Evolutionary conservation across 768 basidiomycete genomes (phyloP).

Genomic region (Lactarius sanguifluus): DNA sequence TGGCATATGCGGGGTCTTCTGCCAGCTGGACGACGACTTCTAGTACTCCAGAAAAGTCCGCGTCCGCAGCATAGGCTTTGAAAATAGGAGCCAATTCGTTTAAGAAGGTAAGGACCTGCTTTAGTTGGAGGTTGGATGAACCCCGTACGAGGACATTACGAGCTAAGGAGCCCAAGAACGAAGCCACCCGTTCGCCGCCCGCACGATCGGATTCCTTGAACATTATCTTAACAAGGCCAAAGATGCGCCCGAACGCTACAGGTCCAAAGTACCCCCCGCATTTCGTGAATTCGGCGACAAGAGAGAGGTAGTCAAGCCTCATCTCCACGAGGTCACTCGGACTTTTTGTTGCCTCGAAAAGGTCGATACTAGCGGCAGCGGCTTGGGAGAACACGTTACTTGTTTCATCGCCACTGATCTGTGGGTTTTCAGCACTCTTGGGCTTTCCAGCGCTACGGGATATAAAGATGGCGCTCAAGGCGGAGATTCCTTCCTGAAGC

Average conservation of each 20-base stretch:
- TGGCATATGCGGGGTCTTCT: constrained; percentile 47
- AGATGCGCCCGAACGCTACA: constrained; percentile 42
- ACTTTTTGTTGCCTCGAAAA: constrained; percentile 45
- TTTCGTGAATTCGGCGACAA: constrained; percentile 50
- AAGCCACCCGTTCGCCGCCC: constrained; percentile 43
- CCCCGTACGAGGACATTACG: constrained; percentile 50
- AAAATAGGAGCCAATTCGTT: constrained; percentile 57
- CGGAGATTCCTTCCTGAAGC: constrained; percentile 67
- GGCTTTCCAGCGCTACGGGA: constrained; percentile 45
- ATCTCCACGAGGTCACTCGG: constrained; percentile 58
- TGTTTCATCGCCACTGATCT: constrained; percentile 35
- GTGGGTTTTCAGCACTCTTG: constrained; percentile 42
- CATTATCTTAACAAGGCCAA: constrained; percentile 57
- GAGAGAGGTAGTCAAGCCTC: constrained; percentile 62
- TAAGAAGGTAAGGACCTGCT: constrained; percentile 53
- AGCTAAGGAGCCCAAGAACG: constrained; percentile 55
- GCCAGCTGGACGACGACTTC: constrained; percentile 49
- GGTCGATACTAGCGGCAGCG: constrained; percentile 35
- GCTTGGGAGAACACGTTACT: constrained; percentile 30
- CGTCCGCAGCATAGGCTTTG: constrained; percentile 44
- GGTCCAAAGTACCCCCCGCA: constrained; percentile 50
- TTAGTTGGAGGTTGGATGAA: constrained; percentile 37
- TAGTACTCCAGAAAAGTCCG: constrained; percentile 62
- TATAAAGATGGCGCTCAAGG: constrained; percentile 56
- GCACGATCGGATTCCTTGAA: constrained; percentile 51